Evolutionary conservation across 208 protist genomes (phyloP).

Genomic region (Leishmania turanica): DNA sequence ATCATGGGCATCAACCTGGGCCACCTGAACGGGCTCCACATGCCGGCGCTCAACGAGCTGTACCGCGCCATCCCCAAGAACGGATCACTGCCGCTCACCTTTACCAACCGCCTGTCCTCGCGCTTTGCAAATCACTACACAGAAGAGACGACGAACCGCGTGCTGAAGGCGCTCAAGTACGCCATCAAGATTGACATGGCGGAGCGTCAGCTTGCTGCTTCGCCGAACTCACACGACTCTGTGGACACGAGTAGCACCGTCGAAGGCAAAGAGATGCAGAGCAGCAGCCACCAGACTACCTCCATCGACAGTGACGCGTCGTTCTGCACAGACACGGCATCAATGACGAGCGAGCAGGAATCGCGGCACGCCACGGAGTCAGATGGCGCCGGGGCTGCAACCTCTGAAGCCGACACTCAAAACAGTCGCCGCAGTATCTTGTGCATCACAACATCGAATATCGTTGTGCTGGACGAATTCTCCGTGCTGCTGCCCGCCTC

Average conservation of each 20-base stretch:
- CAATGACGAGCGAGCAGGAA: neutral
- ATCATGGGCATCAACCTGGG: conserved; percentile 77
- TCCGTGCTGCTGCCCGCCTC: conserved; percentile 49
- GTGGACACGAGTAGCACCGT: neutral
- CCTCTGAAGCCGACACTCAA: neutral
- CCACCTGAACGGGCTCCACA: conserved; percentile 70
- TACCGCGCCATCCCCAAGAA: conserved; percentile 49
- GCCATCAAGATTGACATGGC: conserved; percentile 29
- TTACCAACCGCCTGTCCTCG: conserved; percentile 45
- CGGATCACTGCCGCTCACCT: conserved; percentile 55
- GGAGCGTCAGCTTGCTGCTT: conserved; percentile 15
- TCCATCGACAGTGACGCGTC: neutral
- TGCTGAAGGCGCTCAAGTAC: conserved; percentile 51
- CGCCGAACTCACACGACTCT: neutral
- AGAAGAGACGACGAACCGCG: conserved; percentile 31
- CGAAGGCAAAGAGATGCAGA: neutral
- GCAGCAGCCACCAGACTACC: neutral
- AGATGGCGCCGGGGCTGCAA: neutral
- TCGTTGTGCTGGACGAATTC: conserved; percentile 40
- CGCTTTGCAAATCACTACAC: conserved; percentile 53
- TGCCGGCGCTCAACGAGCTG: conserved; percentile 67
- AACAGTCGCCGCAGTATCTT: conserved; percentile 34
- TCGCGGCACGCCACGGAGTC: neutral
- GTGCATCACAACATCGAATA: conserved; percentile 49
- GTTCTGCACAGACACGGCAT: neutral